Base-by-base conservation (phyloP, 2,329 filamentous ascomycete genomes). In the Nemania serpens region DNA sequence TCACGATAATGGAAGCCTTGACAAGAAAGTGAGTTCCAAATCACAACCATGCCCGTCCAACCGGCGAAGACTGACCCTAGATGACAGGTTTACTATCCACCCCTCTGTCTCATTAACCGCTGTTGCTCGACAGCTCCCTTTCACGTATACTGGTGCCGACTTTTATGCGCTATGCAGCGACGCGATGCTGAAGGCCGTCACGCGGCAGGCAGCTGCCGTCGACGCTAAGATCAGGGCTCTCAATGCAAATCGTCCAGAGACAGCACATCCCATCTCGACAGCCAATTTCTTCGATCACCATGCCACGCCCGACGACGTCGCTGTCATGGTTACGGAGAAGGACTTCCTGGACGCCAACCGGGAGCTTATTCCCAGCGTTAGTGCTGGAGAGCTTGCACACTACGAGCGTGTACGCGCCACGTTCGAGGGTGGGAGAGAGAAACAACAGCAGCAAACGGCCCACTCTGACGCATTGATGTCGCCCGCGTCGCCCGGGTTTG, bases 141-240 rank as follows among this genome's bases (percentile, higher is more conserved):
- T 97, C 74, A 98, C 94, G 2, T 99, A 97, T 78, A 99, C 95
- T 0, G 95, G 95, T 71, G 95, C 95, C 64, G 95, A 99, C 78
- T 89, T 99, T 73, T 99, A 99, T 76, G 95, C 95, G 0, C 84
- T 99, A 18, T 98, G 94, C 79, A 97, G 93, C 45, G 95, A 99
- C 75, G 93, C 95, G 53, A 99, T 99, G 95, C 89, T 99, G 68
- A 98, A 99, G 76, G 95, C 95, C 18, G 94, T 99, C 60, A 99
- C 95, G 2, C 88, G 95, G 5, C 91, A 96, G 73, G 93, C 95
- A 2, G 84, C 87, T 1, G 82, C 86, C 1, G 93, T 98, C 2
- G 95, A 99, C 74, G 82, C 85, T 52, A 95, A 95, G 75, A 90
- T 99, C 67, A 84, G 84, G 20, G 81, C 82, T 4, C 81, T 96